Evolutionary conservation across 257 asterid species (phyloP).

Genomic region (Scutellaria galericulata): DNA sequence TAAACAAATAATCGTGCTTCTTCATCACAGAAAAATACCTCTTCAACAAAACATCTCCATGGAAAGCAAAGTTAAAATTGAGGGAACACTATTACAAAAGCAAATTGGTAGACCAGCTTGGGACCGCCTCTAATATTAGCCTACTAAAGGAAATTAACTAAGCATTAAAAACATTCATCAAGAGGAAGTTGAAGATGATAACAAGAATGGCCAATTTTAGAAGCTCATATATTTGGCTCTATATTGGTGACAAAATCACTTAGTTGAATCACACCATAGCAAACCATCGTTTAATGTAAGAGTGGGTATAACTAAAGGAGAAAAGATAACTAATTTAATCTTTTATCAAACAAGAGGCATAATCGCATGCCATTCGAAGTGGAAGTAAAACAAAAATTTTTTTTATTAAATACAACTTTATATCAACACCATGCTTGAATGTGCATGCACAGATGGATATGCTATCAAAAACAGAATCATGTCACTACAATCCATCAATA

Average conservation of each 20-base stretch:
- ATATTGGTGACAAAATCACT: background rate
- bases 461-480: constrained; percentile 19
- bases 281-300: background rate
- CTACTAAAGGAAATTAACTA: constrained; percentile 6
- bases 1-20: background rate
- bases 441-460: background rate
- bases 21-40: background rate
- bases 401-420: background rate
- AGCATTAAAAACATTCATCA: constrained; percentile 25
- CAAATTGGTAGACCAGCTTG: constrained; percentile 6
- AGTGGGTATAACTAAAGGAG: background rate
- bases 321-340: background rate
- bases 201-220: background rate
- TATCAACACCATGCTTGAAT: constrained; percentile 11
- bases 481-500: constrained; percentile 8
- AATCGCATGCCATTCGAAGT: background rate
- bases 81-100: background rate
- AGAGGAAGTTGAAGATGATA: constrained; percentile 12
- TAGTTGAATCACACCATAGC: background rate
- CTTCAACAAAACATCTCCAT: background rate
- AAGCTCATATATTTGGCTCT: constrained; percentile 8
- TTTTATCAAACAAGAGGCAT: background rate
- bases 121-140: background rate
- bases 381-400: constrained; percentile 17
- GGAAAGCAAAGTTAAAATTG: constrained; percentile 15